A percentile compares a stretch with the other conserved stretches of the same genome.
phyloP scores from a whole-genome alignment of 2,329 filamentous ascomycete species.

The Aureobasidium sp. region DNA sequence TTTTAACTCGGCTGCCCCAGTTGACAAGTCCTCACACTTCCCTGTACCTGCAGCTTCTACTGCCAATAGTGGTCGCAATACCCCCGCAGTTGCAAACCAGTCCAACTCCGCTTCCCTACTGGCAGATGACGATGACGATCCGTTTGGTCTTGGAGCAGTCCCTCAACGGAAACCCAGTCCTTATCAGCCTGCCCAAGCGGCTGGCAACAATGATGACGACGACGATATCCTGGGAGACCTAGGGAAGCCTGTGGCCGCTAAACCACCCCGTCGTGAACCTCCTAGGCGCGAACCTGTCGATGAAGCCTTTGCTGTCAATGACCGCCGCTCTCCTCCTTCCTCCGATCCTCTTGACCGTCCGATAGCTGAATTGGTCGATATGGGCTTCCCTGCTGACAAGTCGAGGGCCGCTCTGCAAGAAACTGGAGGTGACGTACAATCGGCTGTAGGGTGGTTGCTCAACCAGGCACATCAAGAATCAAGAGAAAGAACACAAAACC shows the following conservation, averaged over 20 bases:
- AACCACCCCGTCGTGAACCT: constrained; percentile 19
- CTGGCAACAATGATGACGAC: constrained; percentile 38
- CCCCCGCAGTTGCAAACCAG: constrained; percentile 24
- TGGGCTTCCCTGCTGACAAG: constrained; percentile 84
- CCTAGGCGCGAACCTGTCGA: constrained; percentile 17
- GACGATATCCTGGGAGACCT: constrained; percentile 58
- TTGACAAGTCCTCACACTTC: constrained; percentile 54
- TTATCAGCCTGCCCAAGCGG: constrained; percentile 15
- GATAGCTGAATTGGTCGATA: constrained; percentile 83
- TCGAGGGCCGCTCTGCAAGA: constrained; percentile 72
- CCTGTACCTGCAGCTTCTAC: constrained; percentile 36
- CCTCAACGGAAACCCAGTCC: constrained; percentile 20
- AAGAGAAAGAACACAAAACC: constrained; percentile 54
- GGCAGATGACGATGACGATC: constrained; percentile 67
- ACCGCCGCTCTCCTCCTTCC: constrained; percentile 3
- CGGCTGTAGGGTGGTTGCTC: constrained; percentile 79
- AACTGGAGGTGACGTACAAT: constrained; percentile 77
- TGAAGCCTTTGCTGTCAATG: constrained; percentile 17
- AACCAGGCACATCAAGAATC: constrained; percentile 85
- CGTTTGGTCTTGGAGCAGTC: constrained; percentile 63
- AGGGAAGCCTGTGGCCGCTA: constrained; percentile 51
- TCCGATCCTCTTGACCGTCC: constrained; percentile 62
- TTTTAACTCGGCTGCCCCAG: constrained; percentile 52
- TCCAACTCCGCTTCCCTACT: background rate
- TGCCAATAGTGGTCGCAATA: constrained; percentile 34